Evolutionary conservation across 805 yeast species (phyloP), one percentile per base, ranked within the genome.

Genomic region (Cyberlindnera suaveolens): DNA sequence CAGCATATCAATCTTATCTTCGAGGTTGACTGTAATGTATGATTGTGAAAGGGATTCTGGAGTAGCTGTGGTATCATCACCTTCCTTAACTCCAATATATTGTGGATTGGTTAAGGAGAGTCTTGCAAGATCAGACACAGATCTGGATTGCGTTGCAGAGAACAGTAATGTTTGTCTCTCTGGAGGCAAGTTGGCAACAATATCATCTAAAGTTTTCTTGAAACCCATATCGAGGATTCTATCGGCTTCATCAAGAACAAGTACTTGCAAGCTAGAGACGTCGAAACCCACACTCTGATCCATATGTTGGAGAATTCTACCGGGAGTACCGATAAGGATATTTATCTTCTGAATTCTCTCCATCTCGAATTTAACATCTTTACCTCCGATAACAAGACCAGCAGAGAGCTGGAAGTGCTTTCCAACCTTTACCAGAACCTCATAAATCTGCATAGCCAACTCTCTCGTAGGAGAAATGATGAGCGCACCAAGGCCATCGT

Each of bases 41-140:
- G 81, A 84, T 63, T 93, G 99, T 44, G 87, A 89, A 44, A 93
- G 70, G 5, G 84, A 72, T 23, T 81, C 85, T 4, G 99, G 99
- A 0, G 96, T 87, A 4, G 66, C 85, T 82, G 40, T 72, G 65
- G n/a, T 83, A 64, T 23, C 74, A 68, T 50, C 89, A 66, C 7
- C 82, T 65, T 13, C 77, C 48, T 78, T 81, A n/a, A 93, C 97
- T 5, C 85, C 78, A 20, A 93, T 75, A 54, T 82, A 85, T 23
- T 90, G 95, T 0, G 99, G 99, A 59, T 91, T 91, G 31, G 95
- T 75, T 75, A 93, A 75, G 15, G 98, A 97, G 1, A 95, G 80
- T 49, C 85, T 79, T 57, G 90, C 89, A 26, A 93, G 74, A 40
- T 79, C 79, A n/a, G 77, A 70, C 8, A 95, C 91, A 0, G 96